These are phyloP conservation scores for Coffea humblotiana DNA, from an alignment of 305 asterid genomes.

Conservation along the genomic window DNA sequence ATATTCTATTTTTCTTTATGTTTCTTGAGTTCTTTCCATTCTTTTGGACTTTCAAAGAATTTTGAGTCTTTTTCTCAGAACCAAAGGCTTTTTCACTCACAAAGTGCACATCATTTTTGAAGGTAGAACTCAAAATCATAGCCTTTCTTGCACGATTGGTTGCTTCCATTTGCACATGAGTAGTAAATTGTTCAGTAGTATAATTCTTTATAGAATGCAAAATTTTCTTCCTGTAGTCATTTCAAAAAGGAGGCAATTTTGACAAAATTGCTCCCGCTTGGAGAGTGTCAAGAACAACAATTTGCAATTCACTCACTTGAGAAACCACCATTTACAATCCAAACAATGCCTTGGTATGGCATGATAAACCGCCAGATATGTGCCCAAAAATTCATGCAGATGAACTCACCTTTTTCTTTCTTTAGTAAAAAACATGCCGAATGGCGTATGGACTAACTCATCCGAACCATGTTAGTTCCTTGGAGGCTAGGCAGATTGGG, in stretches of 20 bases:
- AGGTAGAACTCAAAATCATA: neutral
- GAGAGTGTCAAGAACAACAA: neutral
- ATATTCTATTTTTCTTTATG: neutral
- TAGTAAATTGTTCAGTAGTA: neutral
- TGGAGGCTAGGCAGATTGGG: no score
- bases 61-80: no score
- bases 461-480: no score
- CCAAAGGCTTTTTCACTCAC: neutral
- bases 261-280: neutral
- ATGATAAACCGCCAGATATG: no score
- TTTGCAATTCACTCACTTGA: neutral
- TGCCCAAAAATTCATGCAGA: no score
- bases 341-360: no score
- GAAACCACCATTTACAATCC: neutral
- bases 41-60: no score
- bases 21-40: no score
- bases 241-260: neutral
- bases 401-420: no score
- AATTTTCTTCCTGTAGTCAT: neutral
- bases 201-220: neutral
- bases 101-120: neutral
- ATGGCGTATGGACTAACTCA: no score
- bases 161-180: neutral
- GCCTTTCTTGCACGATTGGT: neutral
- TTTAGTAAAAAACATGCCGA: no score